Conservation (phyloP, 1,139 yeast species). For the Suhomyces maxii region DNA sequence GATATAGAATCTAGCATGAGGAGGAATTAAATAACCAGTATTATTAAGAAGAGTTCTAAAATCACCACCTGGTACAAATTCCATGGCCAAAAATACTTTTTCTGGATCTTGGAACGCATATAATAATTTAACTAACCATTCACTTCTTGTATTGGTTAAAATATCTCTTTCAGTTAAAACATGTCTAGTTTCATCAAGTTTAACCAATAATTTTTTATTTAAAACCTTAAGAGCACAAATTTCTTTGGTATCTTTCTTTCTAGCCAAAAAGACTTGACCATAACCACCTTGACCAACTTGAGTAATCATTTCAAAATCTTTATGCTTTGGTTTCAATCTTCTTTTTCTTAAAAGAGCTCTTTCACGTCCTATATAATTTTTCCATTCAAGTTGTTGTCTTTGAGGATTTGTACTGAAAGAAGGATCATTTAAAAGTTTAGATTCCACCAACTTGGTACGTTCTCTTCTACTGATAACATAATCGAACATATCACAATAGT, state of each 20-base stretch:
- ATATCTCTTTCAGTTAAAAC: slow-evolving; percentile 96
- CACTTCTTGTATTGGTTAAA: slow-evolving; percentile 88
- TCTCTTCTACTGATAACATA: slow-evolving; percentile 86
- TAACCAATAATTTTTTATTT: slow-evolving; percentile 81
- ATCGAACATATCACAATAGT: slow-evolving; percentile 94
- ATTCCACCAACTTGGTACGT: slow-evolving; percentile 66
- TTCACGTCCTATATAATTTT: slow-evolving; percentile 79
- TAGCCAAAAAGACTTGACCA: slow-evolving; percentile 94
- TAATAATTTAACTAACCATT: slow-evolving; percentile 90
- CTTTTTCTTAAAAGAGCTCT: slow-evolving; percentile 82
- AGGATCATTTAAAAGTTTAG: slow-evolving; percentile 51
- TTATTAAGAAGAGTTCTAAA: slow-evolving; percentile 91
- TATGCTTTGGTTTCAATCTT: slow-evolving; percentile 87
- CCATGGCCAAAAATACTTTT: slow-evolving; percentile 95
- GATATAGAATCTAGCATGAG: slow-evolving; percentile 92
- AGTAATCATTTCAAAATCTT: slow-evolving; percentile 93
- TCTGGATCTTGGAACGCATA: slow-evolving; percentile 95
- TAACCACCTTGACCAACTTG: slow-evolving; percentile 99
- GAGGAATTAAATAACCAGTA: slow-evolving; percentile 89
- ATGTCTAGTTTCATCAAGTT: slow-evolving; percentile 93
- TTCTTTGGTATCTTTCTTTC: slow-evolving; percentile 91
- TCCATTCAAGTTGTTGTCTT: slow-evolving; percentile 72
- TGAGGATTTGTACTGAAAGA: slow-evolving; percentile 33
- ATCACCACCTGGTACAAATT: slow-evolving; percentile 98
- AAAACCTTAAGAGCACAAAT: slow-evolving; percentile 93